Evolutionary conservation across 768 basidiomycete genomes (phyloP).

Genomic region (Fomitopsis serialis): DNA sequence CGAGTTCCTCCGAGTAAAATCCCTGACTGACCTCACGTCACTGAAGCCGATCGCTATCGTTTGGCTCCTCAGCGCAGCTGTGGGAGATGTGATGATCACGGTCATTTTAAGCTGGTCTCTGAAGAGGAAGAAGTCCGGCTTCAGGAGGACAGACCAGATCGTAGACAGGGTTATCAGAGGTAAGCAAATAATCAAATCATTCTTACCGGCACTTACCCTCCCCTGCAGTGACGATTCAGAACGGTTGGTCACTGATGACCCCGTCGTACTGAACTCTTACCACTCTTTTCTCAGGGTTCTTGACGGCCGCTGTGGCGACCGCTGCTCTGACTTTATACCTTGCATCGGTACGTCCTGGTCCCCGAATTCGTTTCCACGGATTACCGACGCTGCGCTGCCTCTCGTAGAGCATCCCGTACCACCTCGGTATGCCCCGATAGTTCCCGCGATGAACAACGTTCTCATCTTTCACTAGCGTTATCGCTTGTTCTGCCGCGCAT

Average conservation of each 20-base stretch:
- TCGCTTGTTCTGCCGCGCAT: not conserved
- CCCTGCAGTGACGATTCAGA: not conserved
- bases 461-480: not conserved
- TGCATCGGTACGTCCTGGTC: not conserved
- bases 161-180: not conserved
- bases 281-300: not conserved
- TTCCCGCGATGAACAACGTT: not conserved
- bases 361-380: too few species aligned
- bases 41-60: not conserved
- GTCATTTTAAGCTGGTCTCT: not conserved
- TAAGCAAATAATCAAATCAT: not conserved
- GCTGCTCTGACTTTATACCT: not conserved
- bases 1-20: not conserved
- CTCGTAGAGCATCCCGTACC: not conserved
- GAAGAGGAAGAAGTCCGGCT: not conserved
- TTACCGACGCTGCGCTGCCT: too few species aligned
- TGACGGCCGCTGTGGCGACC: not conserved
- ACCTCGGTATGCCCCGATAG: not conserved
- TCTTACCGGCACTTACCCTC: not conserved
- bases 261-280: not conserved
- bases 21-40: not conserved
- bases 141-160: not conserved
- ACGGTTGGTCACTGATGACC: not conserved
- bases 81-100: not conserved
- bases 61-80: not conserved